A percentile compares a stretch with the other conserved stretches of the same genome.
These are phyloP conservation scores for Pachyrhizus erosus DNA, from an alignment of 306 rosid species.

Conservation along the genomic window DNA sequence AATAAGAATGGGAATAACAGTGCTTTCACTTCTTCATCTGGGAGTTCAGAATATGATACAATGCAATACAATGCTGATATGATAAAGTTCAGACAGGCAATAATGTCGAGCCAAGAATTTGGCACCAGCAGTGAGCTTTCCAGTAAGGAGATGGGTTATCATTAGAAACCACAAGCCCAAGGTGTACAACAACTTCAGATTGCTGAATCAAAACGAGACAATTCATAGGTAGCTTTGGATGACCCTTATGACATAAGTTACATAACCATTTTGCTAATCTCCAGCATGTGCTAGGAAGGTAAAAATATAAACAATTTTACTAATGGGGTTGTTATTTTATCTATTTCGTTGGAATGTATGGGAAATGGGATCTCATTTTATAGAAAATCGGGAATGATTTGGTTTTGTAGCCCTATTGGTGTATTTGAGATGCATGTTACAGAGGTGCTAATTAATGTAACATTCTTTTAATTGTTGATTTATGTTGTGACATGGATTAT, in stretches of 20 bases:
- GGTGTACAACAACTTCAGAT: not conserved
- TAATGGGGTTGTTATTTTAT: not conserved
- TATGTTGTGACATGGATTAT: not conserved
- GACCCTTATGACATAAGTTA: not conserved
- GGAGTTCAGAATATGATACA: constrained; percentile 68
- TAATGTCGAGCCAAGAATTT: constrained; percentile 62
- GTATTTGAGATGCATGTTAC: constrained; percentile 24
- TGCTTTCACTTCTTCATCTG: constrained; percentile 24
- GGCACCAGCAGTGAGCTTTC: constrained; percentile 52
- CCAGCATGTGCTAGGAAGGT: not conserved
- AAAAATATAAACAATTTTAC: not conserved
- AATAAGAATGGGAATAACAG: constrained; percentile 13
- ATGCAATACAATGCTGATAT: constrained; percentile 70
- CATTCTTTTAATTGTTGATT: not conserved
- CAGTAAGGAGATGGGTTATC: constrained; percentile 43
- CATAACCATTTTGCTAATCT: constrained; percentile 4
- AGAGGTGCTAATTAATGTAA: not conserved
- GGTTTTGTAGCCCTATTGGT: not conserved
- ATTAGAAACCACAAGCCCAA: not conserved
- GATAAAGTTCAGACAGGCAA: constrained; percentile 62
- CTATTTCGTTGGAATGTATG: not conserved
- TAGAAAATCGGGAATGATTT: not conserved
- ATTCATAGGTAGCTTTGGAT: not conserved
- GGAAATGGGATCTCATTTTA: not conserved
- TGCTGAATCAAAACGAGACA: not conserved